Conservation (phyloP, 2,329 filamentous ascomycete species). For the Sclerotinia glacialis region DNA sequence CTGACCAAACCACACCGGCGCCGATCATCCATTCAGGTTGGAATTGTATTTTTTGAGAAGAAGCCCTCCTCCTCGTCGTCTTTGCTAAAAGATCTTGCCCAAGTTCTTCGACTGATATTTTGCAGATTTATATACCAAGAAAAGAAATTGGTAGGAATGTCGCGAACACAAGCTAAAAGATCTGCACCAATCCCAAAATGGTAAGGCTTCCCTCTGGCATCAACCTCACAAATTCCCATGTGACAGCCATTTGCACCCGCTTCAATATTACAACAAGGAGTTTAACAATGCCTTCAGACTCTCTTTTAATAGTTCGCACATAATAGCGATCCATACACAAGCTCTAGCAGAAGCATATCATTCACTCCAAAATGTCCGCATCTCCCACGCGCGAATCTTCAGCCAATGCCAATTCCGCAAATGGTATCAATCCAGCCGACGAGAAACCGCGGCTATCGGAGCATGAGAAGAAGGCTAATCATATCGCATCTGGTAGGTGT, state of each 20-base stretch:
- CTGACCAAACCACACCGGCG: neutral
- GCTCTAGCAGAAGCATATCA: slow-evolving; percentile 16
- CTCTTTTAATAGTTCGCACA: slow-evolving; percentile 9
- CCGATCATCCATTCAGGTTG: neutral
- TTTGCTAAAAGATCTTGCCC: too few species aligned
- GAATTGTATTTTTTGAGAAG: neutral
- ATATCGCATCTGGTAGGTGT: slow-evolving; percentile 56
- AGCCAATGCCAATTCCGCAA: slow-evolving; percentile 33
- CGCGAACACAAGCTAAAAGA: neutral
- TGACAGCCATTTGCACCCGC: too few species aligned
- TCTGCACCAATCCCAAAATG: slow-evolving; percentile 13
- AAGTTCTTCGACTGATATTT: neutral
- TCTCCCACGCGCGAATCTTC: slow-evolving; percentile 34
- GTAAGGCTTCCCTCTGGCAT: neutral
- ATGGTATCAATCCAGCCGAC: slow-evolving; percentile 31
- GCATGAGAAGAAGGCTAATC: slow-evolving; percentile 70
- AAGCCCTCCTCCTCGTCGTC: neutral
- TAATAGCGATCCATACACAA: slow-evolving; percentile 14
- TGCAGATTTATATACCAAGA: neutral
- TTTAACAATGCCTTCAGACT: slow-evolving; percentile 17
- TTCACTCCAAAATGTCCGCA: slow-evolving; percentile 28
- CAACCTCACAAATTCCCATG: slow-evolving; percentile 13
- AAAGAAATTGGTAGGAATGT: neutral
- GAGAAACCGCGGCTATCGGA: slow-evolving; percentile 66
- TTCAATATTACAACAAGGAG: neutral